These are phyloP conservation scores for Moricandia moricandioides DNA, from an alignment of 345 rosid species.

Conservation along the genomic window DNA sequence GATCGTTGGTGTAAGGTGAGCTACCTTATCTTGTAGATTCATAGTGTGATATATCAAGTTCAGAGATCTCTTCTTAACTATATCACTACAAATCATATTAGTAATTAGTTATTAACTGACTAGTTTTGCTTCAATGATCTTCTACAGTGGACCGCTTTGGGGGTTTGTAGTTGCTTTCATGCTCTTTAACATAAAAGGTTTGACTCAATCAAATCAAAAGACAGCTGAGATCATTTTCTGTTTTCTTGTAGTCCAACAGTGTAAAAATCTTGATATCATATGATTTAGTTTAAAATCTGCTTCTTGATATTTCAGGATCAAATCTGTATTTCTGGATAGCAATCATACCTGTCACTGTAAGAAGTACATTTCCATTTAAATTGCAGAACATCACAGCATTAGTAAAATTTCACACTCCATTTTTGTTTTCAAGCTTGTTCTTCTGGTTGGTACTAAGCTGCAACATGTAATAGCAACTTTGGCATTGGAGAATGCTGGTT, in stretches of 20 bases:
- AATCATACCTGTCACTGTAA: slow-evolving; percentile 72
- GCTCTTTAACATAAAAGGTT: slow-evolving; percentile 91
- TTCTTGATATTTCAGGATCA: slow-evolving; percentile 54
- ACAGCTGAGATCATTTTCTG: no score
- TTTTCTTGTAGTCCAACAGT: background rate
- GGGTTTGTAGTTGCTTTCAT: slow-evolving; percentile 94
- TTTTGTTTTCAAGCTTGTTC: slow-evolving; percentile 46
- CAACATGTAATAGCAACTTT: slow-evolving; percentile 92
- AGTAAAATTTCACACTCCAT: background rate
- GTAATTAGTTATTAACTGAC: no score
- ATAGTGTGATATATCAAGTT: background rate
- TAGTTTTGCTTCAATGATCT: background rate
- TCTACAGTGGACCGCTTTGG: slow-evolving; percentile 86
- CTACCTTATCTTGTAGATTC: background rate
- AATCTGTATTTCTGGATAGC: slow-evolving; percentile 99
- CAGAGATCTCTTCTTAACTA: background rate
- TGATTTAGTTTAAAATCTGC: background rate
- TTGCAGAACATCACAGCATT: background rate
- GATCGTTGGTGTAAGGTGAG: slow-evolving; percentile 94
- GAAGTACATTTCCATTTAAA: background rate
- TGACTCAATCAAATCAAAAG: no score
- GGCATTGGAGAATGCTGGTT: slow-evolving; percentile 77
- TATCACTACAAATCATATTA: background rate
- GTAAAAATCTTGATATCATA: background rate
- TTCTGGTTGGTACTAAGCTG: slow-evolving; percentile 77